A percentile compares a stretch with the other conserved stretches of the same genome.
Evolutionary conservation across 2,329 filamentous ascomycete genomes (phyloP).

Genomic region (Ophiostoma quercus): DNA sequence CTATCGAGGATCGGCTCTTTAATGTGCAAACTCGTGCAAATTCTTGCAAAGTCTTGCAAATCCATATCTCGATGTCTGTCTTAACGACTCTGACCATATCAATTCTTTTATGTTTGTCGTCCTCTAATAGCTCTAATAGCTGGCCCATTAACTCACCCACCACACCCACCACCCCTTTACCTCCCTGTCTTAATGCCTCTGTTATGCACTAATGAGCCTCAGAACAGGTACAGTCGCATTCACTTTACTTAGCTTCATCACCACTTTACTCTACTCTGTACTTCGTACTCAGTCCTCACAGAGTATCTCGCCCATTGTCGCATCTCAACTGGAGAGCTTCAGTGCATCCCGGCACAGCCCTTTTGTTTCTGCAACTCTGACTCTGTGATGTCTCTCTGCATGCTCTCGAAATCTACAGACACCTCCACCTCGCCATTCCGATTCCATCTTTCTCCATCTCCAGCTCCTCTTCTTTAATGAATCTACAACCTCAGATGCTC

Average conservation of each 20-base stretch:
- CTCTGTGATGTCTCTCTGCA: background rate
- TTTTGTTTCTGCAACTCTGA: background rate
- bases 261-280: background rate
- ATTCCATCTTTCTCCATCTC: background rate
- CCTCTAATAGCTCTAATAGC: background rate
- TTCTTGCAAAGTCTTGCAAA: background rate
- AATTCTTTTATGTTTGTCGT: background rate
- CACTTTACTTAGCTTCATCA: background rate
- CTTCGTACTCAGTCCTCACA: too few species aligned
- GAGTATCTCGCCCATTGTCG: background rate
- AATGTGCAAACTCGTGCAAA: too few species aligned
- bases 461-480: background rate
- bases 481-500: background rate
- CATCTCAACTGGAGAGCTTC: background rate
- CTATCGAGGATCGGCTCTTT: background rate
- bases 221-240: background rate
- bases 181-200: slow-evolving; percentile 5
- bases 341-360: slow-evolving; percentile 1
- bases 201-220: slow-evolving; percentile 1
- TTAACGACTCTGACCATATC: background rate
- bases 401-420: background rate
- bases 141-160: background rate
- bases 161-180: background rate
- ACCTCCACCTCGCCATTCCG: background rate
- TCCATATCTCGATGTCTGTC: background rate